These are phyloP conservation scores for Neospermospora avenae DNA, from an alignment of 2,329 filamentous ascomycete genomes.

Conservation along the genomic window DNA sequence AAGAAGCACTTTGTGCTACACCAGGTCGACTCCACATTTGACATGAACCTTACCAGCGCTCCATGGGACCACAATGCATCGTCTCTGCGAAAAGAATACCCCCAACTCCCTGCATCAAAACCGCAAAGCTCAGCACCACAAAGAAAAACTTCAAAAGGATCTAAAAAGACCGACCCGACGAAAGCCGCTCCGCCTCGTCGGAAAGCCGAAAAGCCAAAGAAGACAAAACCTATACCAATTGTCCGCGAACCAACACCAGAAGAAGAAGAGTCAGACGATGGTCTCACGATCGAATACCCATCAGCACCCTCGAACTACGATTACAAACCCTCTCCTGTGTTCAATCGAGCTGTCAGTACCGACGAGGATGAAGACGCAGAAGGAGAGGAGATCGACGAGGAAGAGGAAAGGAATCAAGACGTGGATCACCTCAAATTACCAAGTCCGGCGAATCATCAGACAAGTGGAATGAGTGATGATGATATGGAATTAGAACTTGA, in stretches of 20 bases:
- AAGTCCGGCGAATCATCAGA: slow-evolving; percentile 46
- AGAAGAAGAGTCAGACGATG: slow-evolving; percentile 50
- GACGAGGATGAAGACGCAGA: slow-evolving; percentile 48
- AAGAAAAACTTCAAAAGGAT: slow-evolving; percentile 29
- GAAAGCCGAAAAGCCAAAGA: slow-evolving; percentile 36
- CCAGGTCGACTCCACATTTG: slow-evolving; percentile 74
- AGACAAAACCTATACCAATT: slow-evolving; percentile 30
- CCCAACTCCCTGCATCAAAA: slow-evolving; percentile 49
- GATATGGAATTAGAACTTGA: slow-evolving; percentile 35
- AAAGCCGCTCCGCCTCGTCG: slow-evolving; percentile 31
- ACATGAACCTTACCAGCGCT: slow-evolving; percentile 77
- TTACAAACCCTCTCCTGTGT: slow-evolving; percentile 28
- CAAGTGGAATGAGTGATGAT: slow-evolving; percentile 30
- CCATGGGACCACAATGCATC: slow-evolving; percentile 62
- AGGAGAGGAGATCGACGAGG: slow-evolving; percentile 42
- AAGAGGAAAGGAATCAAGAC: slow-evolving; percentile 33
- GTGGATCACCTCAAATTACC: slow-evolving; percentile 48
- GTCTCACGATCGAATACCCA: slow-evolving; percentile 58
- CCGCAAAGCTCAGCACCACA: slow-evolving; percentile 20
- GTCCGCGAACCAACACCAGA: slow-evolving; percentile 32
- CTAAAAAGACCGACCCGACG: slow-evolving; percentile 28
- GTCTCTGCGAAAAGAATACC: slow-evolving; percentile 62
- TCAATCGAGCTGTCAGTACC: slow-evolving; percentile 31
- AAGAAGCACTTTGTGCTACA: slow-evolving; percentile 79
- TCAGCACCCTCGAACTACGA: slow-evolving; percentile 40